These are phyloP conservation scores for Arabidopsis lyrata DNA, from an alignment of 441 rosid species.

Conservation along the genomic window DNA sequence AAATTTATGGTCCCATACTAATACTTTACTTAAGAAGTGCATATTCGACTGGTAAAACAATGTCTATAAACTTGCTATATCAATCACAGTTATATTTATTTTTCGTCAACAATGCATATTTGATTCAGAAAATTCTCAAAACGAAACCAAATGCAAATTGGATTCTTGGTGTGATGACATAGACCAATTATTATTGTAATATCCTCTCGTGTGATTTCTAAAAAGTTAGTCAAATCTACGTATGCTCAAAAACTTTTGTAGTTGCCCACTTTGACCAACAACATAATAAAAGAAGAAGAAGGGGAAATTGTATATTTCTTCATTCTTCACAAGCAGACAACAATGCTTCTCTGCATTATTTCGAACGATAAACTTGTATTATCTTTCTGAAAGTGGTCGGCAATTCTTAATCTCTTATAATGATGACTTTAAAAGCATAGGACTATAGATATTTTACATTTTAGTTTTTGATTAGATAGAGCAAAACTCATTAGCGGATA, in stretches of 20 bases:
- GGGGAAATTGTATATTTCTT: not conserved
- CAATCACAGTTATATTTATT: too few species aligned
- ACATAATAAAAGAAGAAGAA: not conserved
- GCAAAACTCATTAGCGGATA: not conserved
- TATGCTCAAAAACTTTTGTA: conserved; percentile 3
- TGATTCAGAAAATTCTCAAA: not conserved
- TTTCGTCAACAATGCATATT: too few species aligned
- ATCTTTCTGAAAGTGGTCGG: conserved; percentile 3
- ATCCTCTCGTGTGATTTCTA: conserved; percentile 6
- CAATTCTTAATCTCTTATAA: not conserved
- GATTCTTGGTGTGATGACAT: conserved; percentile 5
- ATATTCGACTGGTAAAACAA: not conserved
- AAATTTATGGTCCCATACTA: not conserved
- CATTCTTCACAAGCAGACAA: conserved; percentile 28
- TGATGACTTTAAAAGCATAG: not conserved
- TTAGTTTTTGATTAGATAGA: not conserved
- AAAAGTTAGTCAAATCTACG: conserved; percentile 41
- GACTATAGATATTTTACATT: not conserved
- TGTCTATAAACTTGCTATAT: too few species aligned
- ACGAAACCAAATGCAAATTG: conserved; percentile 34
- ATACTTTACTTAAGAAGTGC: conserved; percentile 4
- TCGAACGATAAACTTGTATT: not conserved
- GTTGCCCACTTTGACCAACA: conserved; percentile 43
- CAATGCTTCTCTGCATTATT: not conserved
- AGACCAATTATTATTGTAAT: not conserved